Evolutionary conservation across 163 green algal genomes (phyloP).

Genomic region (Scenedesmus sp.): DNA sequence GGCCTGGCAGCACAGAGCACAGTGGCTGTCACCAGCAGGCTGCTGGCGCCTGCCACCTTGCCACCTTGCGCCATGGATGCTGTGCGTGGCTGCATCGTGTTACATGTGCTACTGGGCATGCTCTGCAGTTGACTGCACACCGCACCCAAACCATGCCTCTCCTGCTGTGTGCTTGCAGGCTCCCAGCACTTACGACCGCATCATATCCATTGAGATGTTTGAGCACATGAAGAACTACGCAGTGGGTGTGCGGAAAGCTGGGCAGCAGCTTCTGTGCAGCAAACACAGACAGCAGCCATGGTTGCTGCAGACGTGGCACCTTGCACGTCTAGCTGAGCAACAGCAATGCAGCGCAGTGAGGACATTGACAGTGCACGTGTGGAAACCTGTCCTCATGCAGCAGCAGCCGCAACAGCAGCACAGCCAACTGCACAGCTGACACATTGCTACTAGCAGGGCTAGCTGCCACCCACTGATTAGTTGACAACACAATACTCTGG

Average conservation of each 20-base stretch:
- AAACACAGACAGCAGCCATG: background rate
- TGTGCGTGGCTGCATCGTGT: too few species aligned
- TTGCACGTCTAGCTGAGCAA: background rate
- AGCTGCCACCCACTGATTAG: too few species aligned
- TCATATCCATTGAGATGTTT: conserved; percentile 98
- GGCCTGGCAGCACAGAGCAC: too few species aligned
- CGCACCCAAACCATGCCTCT: background rate
- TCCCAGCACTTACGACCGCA: conserved; percentile 83
- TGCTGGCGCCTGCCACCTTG: too few species aligned
- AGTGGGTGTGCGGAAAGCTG: background rate
- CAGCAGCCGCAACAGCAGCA: background rate
- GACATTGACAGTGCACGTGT: background rate
- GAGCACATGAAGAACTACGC: conserved; percentile 98
- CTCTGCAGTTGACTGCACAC: too few species aligned
- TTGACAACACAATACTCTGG: too few species aligned
- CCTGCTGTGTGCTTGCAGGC: conserved; percentile 30
- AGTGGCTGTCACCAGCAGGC: too few species aligned
- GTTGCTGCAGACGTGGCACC: too few species aligned
- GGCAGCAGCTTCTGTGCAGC: background rate
- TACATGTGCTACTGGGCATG: too few species aligned
- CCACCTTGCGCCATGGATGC: too few species aligned
- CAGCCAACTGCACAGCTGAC: too few species aligned
- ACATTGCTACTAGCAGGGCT: too few species aligned
- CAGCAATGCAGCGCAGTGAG: background rate
- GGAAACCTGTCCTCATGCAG: background rate